These are phyloP conservation scores for Aspergillus affinis DNA, from an alignment of 495 filamentous ascomycete genomes.

Conservation along the genomic window DNA sequence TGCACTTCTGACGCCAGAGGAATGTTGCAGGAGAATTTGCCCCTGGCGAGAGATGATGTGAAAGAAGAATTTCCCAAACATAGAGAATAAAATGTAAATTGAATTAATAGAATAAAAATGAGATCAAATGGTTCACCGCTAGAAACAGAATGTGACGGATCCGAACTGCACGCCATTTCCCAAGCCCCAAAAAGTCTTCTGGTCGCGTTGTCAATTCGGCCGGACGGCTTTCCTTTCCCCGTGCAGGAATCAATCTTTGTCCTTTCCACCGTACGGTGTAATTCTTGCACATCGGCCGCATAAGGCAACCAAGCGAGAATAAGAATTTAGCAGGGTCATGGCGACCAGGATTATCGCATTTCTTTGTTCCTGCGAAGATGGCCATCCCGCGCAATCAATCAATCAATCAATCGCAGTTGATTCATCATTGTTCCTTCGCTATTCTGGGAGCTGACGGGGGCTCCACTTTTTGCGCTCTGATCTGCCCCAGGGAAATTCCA, in stretches of 20 bases:
- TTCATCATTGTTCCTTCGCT: neutral
- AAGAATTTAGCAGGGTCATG: neutral
- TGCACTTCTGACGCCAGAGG: neutral
- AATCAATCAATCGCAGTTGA: too few relatives aligned
- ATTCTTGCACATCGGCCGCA: too few relatives aligned
- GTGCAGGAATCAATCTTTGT: too few relatives aligned
- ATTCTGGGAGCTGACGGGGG: neutral
- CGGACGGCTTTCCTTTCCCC: too few relatives aligned
- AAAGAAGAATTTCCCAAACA: too few relatives aligned
- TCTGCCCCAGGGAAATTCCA: neutral
- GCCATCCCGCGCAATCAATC: too few relatives aligned
- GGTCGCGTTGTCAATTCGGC: neutral
- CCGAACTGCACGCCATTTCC: neutral
- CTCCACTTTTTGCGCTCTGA: neutral
- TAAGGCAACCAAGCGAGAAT: too few relatives aligned
- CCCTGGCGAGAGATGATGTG: too few relatives aligned
- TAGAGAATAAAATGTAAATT: neutral
- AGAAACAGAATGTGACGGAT: neutral
- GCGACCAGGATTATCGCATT: too few relatives aligned
- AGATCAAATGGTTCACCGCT: neutral
- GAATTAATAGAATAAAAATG: neutral
- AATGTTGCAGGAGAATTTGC: neutral
- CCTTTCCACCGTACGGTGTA: too few relatives aligned
- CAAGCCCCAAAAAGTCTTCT: too few relatives aligned
- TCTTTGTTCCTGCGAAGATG: too few relatives aligned